Evolutionary conservation across 306 rosid genomes (phyloP).

Genomic region (Quercus ilex): DNA sequence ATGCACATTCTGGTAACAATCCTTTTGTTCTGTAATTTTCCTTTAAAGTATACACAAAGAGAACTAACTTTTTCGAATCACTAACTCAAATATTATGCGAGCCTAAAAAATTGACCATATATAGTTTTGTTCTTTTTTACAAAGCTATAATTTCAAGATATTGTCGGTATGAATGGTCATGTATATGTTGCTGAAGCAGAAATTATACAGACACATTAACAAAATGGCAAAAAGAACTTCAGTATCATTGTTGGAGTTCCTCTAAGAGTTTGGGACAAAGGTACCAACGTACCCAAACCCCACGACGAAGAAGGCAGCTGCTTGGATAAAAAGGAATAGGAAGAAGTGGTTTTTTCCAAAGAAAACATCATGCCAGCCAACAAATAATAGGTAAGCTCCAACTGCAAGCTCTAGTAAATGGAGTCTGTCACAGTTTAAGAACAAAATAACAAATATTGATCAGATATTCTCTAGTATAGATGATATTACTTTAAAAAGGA

Average conservation of each 20-base stretch:
- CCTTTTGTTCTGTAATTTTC: constrained; percentile 33
- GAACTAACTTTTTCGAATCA: constrained; percentile 34
- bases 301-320: constrained; percentile 62
- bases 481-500: neutral
- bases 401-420: constrained; percentile 63
- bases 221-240: constrained; percentile 17
- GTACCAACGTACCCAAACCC: constrained; percentile 89
- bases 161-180: constrained; percentile 19
- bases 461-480: neutral
- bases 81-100: constrained; percentile 39
- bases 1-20: constrained; percentile 32
- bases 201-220: constrained; percentile 10
- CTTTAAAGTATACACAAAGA: constrained; percentile 51
- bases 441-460: constrained; percentile 17
- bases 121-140: constrained; percentile 28
- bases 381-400: constrained; percentile 64
- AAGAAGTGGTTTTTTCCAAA: constrained; percentile 66
- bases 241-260: constrained; percentile 3
- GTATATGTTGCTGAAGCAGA: constrained; percentile 24
- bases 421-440: constrained; percentile 41
- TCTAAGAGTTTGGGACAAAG: constrained; percentile 59
- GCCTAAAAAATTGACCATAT: constrained; percentile 41
- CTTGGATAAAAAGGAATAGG: constrained; percentile 66
- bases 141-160: constrained; percentile 27
- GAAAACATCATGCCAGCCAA: constrained; percentile 59